Evolutionary conservation across 2,329 filamentous ascomycete species (phyloP).

Genomic region (Elsinoe necatrix): DNA sequence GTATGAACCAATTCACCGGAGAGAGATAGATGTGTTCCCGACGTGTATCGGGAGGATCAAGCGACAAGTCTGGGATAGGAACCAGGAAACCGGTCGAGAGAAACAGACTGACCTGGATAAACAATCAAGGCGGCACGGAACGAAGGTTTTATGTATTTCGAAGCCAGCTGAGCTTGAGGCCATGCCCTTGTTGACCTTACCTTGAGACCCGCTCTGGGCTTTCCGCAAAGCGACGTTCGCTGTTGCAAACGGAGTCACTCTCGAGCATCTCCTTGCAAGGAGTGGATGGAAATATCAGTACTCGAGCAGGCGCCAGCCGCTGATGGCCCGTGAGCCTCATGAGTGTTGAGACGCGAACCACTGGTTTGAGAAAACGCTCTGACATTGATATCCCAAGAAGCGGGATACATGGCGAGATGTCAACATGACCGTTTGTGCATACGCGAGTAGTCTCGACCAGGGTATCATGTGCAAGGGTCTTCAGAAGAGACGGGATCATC

Average conservation of each 20-base stretch:
- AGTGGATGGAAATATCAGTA: background rate
- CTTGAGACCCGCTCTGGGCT: background rate
- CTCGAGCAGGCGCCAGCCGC: background rate
- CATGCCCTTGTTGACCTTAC: background rate
- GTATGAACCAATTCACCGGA: background rate
- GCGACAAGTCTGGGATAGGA: background rate
- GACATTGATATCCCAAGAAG: background rate
- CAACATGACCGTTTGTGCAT: background rate
- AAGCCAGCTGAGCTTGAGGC: background rate
- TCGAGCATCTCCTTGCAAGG: background rate
- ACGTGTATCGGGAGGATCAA: background rate
- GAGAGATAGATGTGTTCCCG: background rate
- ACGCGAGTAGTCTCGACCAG: background rate
- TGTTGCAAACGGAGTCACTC: background rate
- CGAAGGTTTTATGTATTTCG: background rate
- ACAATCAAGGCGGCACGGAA: background rate
- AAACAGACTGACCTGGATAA: background rate
- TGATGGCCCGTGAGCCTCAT: background rate
- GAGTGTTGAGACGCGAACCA: background rate
- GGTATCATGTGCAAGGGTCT: background rate
- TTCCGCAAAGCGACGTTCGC: background rate
- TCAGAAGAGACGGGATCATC: no score
- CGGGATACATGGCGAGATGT: background rate
- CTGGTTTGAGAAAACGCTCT: conserved; percentile 4
- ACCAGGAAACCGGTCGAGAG: background rate